Evolutionary conservation across 495 filamentous ascomycete genomes (phyloP), one percentile per base, ranked within the genome.

Genomic region (Penicillium tannophilum): DNA sequence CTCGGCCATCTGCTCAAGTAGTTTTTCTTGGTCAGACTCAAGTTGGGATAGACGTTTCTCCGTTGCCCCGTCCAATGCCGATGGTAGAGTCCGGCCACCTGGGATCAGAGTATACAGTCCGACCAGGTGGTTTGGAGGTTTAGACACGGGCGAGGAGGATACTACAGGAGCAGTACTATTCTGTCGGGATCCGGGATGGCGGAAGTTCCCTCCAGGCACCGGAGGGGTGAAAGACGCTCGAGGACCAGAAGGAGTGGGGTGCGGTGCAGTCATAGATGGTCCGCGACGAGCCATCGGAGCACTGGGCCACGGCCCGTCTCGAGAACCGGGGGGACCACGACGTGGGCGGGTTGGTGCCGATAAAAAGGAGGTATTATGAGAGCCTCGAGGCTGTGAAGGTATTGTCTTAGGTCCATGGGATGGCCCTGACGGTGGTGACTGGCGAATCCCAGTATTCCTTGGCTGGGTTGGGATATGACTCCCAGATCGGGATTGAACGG

Each of bases 271-370:
- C 44, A 68, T 36, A 44, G 65, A 28, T 48, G 71, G 69, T 43
- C 75, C 75, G 61, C 79, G 79, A 49, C 80, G 76, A 14, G 56
- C 51, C 36, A 67, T 55, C 8, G 78, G 63, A 14, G 66, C 55
- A n/a, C 76, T 72, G 28, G 52, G 30, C 76, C 76, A 79, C 19
- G 63, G 39, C 19, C 50, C 70, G 9, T 77, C 74, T 36, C 72
- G 71, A n/a, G 72, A 67, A 52, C 64, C 68, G 33, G 72, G 58
- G 52, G 72, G 59, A 50, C 75, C 79, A 31, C 82, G 81, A 39
- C 82, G 81, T 35, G 84, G 84, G 11, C 81, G 82, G 16, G 84
- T 86, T n/a, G 85, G 85, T 12, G 84, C 84, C 36, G 82, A 80
- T 2, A 86, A 68, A 20, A 84, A 59, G 33, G 83, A 79, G 28